These are phyloP conservation scores for Metschnikowia lachancei DNA, from an alignment of 805 yeast genomes.

Conservation along the genomic window DNA sequence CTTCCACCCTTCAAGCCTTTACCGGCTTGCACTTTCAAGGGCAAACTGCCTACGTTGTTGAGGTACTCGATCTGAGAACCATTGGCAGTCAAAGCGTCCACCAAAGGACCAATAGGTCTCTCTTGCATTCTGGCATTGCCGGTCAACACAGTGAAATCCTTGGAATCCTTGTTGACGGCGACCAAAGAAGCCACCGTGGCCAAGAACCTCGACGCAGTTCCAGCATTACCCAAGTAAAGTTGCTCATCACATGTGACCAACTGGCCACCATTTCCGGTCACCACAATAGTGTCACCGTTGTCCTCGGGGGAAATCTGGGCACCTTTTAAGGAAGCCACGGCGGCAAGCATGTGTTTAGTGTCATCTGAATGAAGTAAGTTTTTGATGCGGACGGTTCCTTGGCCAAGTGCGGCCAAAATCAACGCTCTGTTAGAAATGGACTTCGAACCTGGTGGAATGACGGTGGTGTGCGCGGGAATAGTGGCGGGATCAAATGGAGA, in stretches of 20 bases:
- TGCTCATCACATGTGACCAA: conserved; percentile 61
- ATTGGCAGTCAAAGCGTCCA: conserved; percentile 80
- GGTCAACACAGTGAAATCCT: conserved; percentile 61
- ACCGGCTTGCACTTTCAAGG: conserved; percentile 69
- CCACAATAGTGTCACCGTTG: conserved; percentile 83
- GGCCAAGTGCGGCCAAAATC: conserved; percentile 86
- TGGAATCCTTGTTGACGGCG: conserved; percentile 34
- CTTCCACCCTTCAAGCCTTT: conserved; percentile 81
- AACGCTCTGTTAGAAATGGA: conserved; percentile 95
- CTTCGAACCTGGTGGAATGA: conserved; percentile 92
- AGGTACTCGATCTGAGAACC: conserved; percentile 74
- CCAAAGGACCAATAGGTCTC: conserved; percentile 94
- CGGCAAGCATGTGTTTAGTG: conserved; percentile 90
- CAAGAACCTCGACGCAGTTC: conserved; percentile 94
- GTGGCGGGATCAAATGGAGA: conserved; percentile 46
- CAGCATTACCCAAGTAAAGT: conserved; percentile 92
- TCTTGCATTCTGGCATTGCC: conserved; percentile 98
- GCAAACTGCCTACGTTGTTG: conserved; percentile 79
- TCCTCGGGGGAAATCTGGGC: conserved; percentile 82
- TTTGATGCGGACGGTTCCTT: conserved; percentile 76
- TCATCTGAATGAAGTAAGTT: conserved; percentile 95
- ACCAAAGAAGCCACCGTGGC: conserved; percentile 91
- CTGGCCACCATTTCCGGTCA: conserved; percentile 82
- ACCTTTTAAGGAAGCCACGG: conserved; percentile 74
- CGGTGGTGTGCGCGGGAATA: conserved; percentile 44